Conservation (phyloP, 2,329 filamentous ascomycete genomes). For the Hypoxylon sp. region DNA sequence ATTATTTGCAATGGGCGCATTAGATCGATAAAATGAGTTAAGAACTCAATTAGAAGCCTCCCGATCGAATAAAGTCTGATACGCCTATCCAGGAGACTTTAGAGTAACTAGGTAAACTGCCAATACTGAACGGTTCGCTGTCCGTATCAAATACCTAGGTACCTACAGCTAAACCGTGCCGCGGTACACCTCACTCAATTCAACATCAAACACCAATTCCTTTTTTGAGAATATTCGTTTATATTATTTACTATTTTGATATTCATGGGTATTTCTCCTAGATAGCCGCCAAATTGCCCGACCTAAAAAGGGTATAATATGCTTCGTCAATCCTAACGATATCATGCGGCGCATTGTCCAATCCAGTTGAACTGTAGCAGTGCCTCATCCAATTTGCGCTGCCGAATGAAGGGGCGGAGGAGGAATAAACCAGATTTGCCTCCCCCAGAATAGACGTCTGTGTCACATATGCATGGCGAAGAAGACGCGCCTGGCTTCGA, state of each 20-base stretch:
- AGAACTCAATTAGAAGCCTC: neutral
- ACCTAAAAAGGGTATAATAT: neutral
- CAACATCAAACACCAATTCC: neutral
- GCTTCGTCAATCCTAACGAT: neutral
- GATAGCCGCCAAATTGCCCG: neutral
- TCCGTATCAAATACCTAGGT: neutral
- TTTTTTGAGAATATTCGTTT: neutral
- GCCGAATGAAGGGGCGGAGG: neutral
- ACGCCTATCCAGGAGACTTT: neutral
- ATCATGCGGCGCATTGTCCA: neutral
- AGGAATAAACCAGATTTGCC: neutral
- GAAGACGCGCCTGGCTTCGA: neutral
- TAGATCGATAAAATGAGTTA: neutral
- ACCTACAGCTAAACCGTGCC: neutral
- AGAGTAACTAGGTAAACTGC: neutral
- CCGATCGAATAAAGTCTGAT: too few relatives aligned
- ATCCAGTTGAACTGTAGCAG: neutral
- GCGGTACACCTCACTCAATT: neutral
- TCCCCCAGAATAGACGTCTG: neutral
- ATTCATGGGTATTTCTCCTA: neutral
- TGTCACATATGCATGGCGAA: neutral
- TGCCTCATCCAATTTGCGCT: neutral
- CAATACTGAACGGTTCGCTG: neutral
- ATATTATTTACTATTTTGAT: neutral
- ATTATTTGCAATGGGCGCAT: neutral